These are phyloP conservation scores for Boletus semigastroideus DNA, from an alignment of 1,284 basidiomycete genomes.

Conservation along the genomic window DNA sequence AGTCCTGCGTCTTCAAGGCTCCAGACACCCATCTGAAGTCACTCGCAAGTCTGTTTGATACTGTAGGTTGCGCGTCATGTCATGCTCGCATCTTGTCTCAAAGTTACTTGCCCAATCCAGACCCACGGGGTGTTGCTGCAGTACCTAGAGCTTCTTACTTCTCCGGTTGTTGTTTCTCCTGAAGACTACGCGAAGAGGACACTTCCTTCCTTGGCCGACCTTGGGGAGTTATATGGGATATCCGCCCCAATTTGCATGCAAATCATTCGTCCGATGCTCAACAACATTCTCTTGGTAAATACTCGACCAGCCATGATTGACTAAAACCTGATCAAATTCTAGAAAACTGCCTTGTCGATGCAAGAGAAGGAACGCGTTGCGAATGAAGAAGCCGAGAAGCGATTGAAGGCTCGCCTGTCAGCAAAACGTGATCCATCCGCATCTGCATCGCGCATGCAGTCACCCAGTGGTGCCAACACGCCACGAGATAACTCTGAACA, in stretches of 20 bases:
- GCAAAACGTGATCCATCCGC: conserved; percentile 70
- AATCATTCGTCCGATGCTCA: conserved; percentile 81
- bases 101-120: conserved; percentile 38
- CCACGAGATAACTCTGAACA: conserved; percentile 37
- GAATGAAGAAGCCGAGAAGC: conserved; percentile 72
- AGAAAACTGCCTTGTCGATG: conserved; percentile 58
- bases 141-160: conserved; percentile 72
- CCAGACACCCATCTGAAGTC: conserved; percentile 79
- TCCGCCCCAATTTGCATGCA: conserved; percentile 88
- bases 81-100: conserved; percentile 18
- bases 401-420: conserved; percentile 70
- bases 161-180: conserved; percentile 55
- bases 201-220: conserved; percentile 68
- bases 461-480: conserved; percentile 46
- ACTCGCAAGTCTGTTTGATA: conserved; percentile 83
- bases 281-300: conserved; percentile 60
- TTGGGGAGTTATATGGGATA: conserved; percentile 75
- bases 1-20: conserved; percentile 73
- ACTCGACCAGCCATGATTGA: conserved; percentile 1
- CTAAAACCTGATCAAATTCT: conserved; percentile 12
- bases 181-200: conserved; percentile 66
- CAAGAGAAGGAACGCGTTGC: conserved; percentile 65
- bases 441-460: conserved; percentile 57
- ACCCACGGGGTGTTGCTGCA: conserved; percentile 76
- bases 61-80: conserved; percentile 51